Percentiles rank a stretch among this genome's conserved stretches.
These are phyloP conservation scores for Fremontodendron californicum DNA, from an alignment of 345 rosid genomes.

Conservation along the genomic window DNA sequence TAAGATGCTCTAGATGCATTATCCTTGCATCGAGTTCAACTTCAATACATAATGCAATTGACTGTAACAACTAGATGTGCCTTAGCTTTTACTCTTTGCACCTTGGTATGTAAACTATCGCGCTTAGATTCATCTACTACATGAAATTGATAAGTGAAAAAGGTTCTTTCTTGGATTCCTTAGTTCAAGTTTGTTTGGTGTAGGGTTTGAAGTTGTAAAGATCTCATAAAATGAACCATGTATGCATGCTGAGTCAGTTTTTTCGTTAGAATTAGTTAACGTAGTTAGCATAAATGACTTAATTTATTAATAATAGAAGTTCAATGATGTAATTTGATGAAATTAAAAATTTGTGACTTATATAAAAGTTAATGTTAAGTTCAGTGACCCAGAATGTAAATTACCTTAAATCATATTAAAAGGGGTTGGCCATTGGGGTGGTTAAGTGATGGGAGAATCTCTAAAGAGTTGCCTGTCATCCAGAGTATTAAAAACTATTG, in stretches of 20 bases:
- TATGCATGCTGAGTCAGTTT: too few relatives aligned
- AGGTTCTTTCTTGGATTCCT: not conserved
- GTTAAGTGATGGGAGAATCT: not conserved
- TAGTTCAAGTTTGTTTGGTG: not conserved
- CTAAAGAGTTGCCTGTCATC: too few relatives aligned
- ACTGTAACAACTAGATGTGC: not conserved
- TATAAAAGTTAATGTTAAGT: too few relatives aligned
- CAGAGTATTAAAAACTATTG: not conserved
- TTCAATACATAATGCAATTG: not conserved
- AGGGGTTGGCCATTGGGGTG: not conserved
- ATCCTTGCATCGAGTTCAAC: not conserved
- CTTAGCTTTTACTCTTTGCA: not conserved
- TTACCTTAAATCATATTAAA: too few relatives aligned
- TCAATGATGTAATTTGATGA: too few relatives aligned
- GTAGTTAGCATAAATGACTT: too few relatives aligned
- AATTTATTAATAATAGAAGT: too few relatives aligned
- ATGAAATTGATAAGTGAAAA: not conserved
- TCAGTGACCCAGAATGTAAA: too few relatives aligned
- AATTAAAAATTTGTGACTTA: too few relatives aligned
- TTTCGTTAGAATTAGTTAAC: too few relatives aligned
- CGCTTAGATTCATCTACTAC: not conserved
- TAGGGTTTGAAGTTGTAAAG: too few relatives aligned
- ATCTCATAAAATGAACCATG: too few relatives aligned
- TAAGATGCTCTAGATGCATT: not conserved
- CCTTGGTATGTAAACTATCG: not conserved